Conservation (phyloP, 352 stramenopile species). For the Phytophthora sp. region DNA sequence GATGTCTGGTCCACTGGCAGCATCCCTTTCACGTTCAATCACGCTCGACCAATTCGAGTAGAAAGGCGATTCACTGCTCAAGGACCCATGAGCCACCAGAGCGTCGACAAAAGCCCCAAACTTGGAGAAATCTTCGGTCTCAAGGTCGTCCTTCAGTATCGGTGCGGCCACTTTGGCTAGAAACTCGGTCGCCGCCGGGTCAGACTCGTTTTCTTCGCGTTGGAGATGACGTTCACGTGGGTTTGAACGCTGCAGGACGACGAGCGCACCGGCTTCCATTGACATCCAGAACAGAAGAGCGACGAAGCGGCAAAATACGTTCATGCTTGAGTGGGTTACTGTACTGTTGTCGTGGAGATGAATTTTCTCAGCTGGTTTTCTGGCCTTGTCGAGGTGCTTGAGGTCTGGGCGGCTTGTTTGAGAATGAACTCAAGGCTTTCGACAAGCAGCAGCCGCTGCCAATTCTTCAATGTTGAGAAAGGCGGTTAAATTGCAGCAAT, state of each 20-base stretch:
- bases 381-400: constrained; percentile 11
- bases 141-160: background rate
- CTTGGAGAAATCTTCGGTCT: constrained; percentile 6
- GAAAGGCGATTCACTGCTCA: constrained; percentile 3
- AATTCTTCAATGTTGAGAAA: too few species aligned
- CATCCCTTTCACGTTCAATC: background rate
- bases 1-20: background rate
- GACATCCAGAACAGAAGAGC: constrained; percentile 5
- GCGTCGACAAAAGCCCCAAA: constrained; percentile 20
- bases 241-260: constrained; percentile 9
- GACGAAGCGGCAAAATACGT: constrained; percentile 3
- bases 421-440: too few species aligned
- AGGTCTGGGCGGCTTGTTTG: constrained; percentile 5
- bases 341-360: constrained; percentile 3
- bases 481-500: too few species aligned
- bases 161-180: background rate
- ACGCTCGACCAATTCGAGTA: constrained; percentile 15
- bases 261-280: constrained; percentile 2
- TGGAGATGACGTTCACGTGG: constrained; percentile 7
- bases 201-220: constrained; percentile 6
- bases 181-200: constrained; percentile 7
- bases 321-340: constrained; percentile 9
- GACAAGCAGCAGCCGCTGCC: too few species aligned
- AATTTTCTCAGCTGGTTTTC: too few species aligned
- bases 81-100: background rate